Evolutionary conservation across 441 rosid genomes (phyloP).

Genomic region (Croton setiger): DNA sequence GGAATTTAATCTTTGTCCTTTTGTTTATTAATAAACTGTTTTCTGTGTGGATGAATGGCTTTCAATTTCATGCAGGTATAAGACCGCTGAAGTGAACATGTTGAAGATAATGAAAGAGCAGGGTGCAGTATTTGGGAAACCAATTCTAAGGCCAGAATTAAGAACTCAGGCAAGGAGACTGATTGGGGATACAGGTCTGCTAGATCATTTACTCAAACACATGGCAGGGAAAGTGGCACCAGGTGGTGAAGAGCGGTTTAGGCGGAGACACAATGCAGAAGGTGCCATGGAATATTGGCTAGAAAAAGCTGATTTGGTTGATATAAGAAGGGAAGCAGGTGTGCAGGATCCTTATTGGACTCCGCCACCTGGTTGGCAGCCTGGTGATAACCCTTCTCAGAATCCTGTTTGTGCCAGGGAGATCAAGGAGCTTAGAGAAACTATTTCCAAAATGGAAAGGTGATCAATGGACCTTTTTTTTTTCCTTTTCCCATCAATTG

Average conservation of each 20-base stretch:
- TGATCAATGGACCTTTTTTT: slow-evolving; percentile 14
- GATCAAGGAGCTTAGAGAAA: slow-evolving; percentile 59
- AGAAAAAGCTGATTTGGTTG: slow-evolving; percentile 70
- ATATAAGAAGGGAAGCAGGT: slow-evolving; percentile 76
- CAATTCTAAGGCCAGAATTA: slow-evolving; percentile 71
- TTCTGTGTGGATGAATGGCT: slow-evolving; percentile 2
- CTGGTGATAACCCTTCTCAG: slow-evolving; percentile 80
- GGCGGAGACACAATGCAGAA: slow-evolving; percentile 85
- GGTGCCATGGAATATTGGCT: slow-evolving; percentile 99
- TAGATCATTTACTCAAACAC: slow-evolving; percentile 94
- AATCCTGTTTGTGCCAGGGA: slow-evolving; percentile 79
- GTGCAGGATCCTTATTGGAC: slow-evolving; percentile 95
- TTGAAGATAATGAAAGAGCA: slow-evolving; percentile 78
- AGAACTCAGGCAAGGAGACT: slow-evolving; percentile 79
- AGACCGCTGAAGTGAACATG: slow-evolving; percentile 79
- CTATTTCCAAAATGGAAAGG: slow-evolving; percentile 50
- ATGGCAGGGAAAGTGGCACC: slow-evolving; percentile 97
- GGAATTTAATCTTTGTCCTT: background rate
- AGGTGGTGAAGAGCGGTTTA: slow-evolving; percentile 80
- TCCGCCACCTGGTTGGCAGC: slow-evolving; percentile 93
- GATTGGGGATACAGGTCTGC: slow-evolving; percentile 92
- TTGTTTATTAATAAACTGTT: background rate
- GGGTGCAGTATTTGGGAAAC: slow-evolving; percentile 65
- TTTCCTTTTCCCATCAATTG: background rate
- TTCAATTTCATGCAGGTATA: slow-evolving; percentile 53